Evolutionary conservation across 1,139 yeast genomes (phyloP).

Genomic region (Taphrina pruni): DNA sequence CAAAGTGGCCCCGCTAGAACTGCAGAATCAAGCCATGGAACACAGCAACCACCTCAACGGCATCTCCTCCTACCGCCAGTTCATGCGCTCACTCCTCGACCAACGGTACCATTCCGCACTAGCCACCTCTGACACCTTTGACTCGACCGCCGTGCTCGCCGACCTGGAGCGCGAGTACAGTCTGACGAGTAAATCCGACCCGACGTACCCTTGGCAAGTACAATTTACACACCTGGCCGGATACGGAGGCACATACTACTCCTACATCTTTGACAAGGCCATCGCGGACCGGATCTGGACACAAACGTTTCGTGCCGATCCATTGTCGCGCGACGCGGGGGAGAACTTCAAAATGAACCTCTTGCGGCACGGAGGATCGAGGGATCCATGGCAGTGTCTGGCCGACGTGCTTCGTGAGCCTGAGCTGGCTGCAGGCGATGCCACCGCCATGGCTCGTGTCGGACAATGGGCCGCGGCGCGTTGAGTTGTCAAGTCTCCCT

Average conservation of each 20-base stretch:
- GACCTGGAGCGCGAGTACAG: constrained; percentile 57
- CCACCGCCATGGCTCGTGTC: constrained; percentile 72
- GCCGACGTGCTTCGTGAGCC: constrained; percentile 67
- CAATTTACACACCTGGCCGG: constrained; percentile 92
- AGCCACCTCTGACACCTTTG: constrained; percentile 52
- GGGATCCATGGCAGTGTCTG: constrained; percentile 86
- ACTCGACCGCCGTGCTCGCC: constrained; percentile 68
- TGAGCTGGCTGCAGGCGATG: constrained; percentile 60
- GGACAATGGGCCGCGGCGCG: constrained; percentile 49
- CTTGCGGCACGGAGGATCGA: constrained; percentile 91
- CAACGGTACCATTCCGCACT: constrained; percentile 69
- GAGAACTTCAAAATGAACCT: constrained; percentile 72
- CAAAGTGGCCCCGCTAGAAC: constrained; percentile 61
- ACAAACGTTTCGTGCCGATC: constrained; percentile 63
- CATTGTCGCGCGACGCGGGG: constrained; percentile 75
- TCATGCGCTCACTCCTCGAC: constrained; percentile 87
- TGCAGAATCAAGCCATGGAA: constrained; percentile 60
- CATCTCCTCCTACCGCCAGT: constrained; percentile 83
- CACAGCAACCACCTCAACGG: constrained; percentile 64
- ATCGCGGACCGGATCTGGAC: constrained; percentile 88
- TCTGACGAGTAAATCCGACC: constrained; percentile 49
- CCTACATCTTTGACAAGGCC: constrained; percentile 89
- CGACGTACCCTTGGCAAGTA: constrained; percentile 75
- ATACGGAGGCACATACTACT: constrained; percentile 92
- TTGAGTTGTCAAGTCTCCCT: neutral